A percentile compares a stretch with the other conserved stretches of the same genome.
Conservation (phyloP, 208 protist species). For the Wallacemonas sp. region DNA sequence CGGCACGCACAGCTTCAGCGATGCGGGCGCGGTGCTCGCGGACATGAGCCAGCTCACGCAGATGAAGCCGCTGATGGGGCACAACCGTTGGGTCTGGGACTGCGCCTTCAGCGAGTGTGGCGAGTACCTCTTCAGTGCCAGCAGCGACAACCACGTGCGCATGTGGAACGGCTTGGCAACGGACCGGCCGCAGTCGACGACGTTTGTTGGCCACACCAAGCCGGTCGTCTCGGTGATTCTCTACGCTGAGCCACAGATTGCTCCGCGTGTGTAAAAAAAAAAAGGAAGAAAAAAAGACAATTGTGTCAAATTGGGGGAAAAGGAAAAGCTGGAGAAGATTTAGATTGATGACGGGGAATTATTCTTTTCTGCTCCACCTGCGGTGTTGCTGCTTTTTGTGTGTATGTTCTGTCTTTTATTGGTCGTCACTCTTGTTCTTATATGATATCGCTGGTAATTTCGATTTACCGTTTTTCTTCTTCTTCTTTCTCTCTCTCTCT, state of each 20-base stretch:
- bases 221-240: slow-evolving; percentile 55
- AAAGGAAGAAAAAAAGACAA: slow-evolving; percentile 12
- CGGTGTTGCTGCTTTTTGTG: too few species aligned
- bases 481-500: slow-evolving; percentile 6
- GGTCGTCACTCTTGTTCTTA: neutral
- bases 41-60: slow-evolving; percentile 38
- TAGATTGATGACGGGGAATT: too few species aligned
- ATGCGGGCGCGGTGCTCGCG: neutral
- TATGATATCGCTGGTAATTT: too few species aligned
- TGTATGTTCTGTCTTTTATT: neutral
- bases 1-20: slow-evolving; percentile 6
- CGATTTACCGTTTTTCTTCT: neutral
- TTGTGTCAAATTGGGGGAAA: neutral
- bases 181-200: slow-evolving; percentile 63
- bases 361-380: too few species aligned
- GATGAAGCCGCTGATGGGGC: slow-evolving; percentile 66
- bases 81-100: slow-evolving; percentile 88
- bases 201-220: slow-evolving; percentile 77
- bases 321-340: too few species aligned
- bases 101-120: slow-evolving; percentile 80
- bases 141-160: slow-evolving; percentile 75
- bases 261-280: neutral
- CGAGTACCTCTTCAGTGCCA: slow-evolving; percentile 72
- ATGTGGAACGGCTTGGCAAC: slow-evolving; percentile 72
- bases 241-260: slow-evolving; percentile 9